Evolutionary conservation across 2,329 filamentous ascomycete genomes (phyloP), one percentile per base, ranked within the genome.

Genomic region (Arthrobotrys pseudoclavata): DNA sequence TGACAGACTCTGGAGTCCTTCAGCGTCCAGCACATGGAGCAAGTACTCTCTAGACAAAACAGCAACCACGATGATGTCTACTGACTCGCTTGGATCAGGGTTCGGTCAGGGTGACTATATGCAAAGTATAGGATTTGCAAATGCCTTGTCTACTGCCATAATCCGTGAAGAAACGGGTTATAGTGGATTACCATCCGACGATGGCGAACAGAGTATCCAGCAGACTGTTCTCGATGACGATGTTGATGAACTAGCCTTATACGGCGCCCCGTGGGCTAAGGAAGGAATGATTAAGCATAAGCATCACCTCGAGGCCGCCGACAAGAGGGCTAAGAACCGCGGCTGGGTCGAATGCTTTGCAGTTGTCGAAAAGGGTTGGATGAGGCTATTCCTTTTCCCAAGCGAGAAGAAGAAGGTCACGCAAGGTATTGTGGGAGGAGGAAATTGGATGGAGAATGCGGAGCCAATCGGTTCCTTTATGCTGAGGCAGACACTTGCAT

Each of bases 401-500:
- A 96, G 96, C 83, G 92, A 92, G 0, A 86, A 90, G 80, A 88
- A 90, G 37, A 88, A 90, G 80, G 94, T 93, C 83, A 87, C 85
- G 79, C 89, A 89, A 79, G 89, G 90, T 29, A 88, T 92, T 5
- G 96, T 98, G 1, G 96, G 96, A 80, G 96, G 96, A 77, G 96
- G 96, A 24, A 98, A 99, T 83, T 99, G 96, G 96, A 95, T 95
- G 83, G 94, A 97, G 80, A 98, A 97, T 82, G 96, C 96, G 4
- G 94, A 97, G 79, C 93, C 91, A 79, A 87, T 97, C 9, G 94
- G 93, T 81, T 91, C 91, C 20, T 98, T 97, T 83, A 90, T 92
- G 50, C 89, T 99, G 6, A 89, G 94, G 20, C 94, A 98, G 83
- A 96, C 94, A 0, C 92, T 98, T 80, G 96, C 96, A 10, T 97